Conservation (phyloP, 768 basidiomycete species). For the Tricholoma bakamatsutake region DNA sequence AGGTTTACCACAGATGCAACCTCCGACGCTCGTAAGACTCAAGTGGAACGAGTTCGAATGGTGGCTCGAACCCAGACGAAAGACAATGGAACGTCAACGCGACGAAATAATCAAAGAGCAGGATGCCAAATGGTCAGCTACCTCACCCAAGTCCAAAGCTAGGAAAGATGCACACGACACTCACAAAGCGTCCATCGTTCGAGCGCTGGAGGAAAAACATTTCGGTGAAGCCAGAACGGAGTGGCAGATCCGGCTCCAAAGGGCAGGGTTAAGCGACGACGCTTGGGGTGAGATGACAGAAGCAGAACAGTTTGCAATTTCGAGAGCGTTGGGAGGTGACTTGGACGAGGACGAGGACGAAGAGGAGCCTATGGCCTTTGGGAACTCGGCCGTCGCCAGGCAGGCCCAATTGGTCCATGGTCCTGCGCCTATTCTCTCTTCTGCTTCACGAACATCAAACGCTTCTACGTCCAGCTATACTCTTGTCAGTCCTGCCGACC, state of each 20-base stretch:
- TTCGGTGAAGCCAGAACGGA: constrained; percentile 29
- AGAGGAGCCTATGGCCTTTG: constrained; percentile 9
- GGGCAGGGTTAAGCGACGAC: constrained; percentile 30
- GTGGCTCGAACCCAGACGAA: constrained; percentile 24
- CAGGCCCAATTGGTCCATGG: constrained; percentile 17
- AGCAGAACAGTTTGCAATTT: constrained; percentile 29
- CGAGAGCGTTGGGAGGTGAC: constrained; percentile 31
- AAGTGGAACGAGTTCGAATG: constrained; percentile 32
- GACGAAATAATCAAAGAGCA: constrained; percentile 21
- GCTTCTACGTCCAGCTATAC: constrained; percentile 35
- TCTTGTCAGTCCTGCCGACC: constrained; percentile 37
- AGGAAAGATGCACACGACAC: constrained; percentile 24
- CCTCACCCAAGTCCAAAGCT: constrained; percentile 9
- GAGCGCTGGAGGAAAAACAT: constrained; percentile 26
- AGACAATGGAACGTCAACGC: constrained; percentile 18
- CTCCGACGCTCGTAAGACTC: constrained; percentile 21
- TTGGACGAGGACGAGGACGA: constrained; percentile 30
- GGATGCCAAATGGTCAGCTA: constrained; percentile 23
- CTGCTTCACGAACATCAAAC: constrained; percentile 29
- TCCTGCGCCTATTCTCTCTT: constrained; percentile 25
- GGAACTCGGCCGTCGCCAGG: constrained; percentile 5
- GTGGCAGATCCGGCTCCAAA: constrained; percentile 33
- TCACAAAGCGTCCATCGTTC: constrained; percentile 19
- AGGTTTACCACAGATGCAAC: constrained; percentile 14
- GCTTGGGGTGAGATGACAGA: constrained; percentile 40